phyloP scores from a whole-genome alignment of 441 rosid genomes.

The Eruca vesicaria region DNA sequence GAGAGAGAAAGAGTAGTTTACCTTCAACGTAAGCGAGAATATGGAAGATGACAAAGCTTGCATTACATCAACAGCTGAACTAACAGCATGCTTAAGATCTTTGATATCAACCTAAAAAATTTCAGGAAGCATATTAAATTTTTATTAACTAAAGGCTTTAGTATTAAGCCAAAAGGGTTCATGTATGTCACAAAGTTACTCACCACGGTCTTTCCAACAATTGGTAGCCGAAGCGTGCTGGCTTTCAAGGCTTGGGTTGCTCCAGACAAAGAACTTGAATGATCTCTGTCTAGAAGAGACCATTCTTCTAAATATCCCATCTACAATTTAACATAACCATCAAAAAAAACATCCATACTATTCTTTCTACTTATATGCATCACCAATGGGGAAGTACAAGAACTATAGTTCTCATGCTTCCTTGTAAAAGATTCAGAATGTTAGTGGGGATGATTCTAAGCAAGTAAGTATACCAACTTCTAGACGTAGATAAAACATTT shows the following conservation, averaged over 20 bases:
- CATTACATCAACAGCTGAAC: slow-evolving; percentile 84
- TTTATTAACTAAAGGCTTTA: neutral
- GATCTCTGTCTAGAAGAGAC: slow-evolving; percentile 58
- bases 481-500: neutral
- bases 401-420: slow-evolving; percentile 1
- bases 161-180: neutral
- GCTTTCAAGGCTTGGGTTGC: slow-evolving; percentile 79
- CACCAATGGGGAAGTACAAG: neutral
- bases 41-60: slow-evolving; percentile 81
- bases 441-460: slow-evolving; percentile 22
- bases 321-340: slow-evolving; percentile 37
- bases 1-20: slow-evolving; percentile 24
- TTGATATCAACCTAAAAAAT: slow-evolving; percentile 68
- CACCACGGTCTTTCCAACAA: slow-evolving; percentile 82
- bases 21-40: slow-evolving; percentile 61
- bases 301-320: slow-evolving; percentile 65
- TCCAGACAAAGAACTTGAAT: slow-evolving; percentile 64
- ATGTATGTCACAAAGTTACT: neutral
- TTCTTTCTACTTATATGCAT: neutral
- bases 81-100: slow-evolving; percentile 71
- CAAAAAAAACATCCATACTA: neutral
- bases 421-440: slow-evolving; percentile 13
- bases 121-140: slow-evolving; percentile 7
- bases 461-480: slow-evolving; percentile 19
- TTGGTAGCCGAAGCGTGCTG: slow-evolving; percentile 92